These are phyloP conservation scores for Pezicula neosporulosa DNA, from an alignment of 2,329 filamentous ascomycete genomes.

Conservation along the genomic window DNA sequence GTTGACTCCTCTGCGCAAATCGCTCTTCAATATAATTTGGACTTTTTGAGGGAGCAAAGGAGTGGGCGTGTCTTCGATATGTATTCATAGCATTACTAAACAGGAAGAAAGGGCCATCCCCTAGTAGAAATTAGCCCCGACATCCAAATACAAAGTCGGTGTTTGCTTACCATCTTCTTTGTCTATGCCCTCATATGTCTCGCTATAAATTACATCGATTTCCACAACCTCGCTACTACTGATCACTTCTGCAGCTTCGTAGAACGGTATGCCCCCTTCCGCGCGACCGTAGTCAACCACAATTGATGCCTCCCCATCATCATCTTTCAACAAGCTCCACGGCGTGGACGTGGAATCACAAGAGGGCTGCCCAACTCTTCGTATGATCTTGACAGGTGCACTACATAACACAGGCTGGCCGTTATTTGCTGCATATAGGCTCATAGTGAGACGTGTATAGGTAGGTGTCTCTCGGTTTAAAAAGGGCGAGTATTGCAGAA, in stretches of 20 bases:
- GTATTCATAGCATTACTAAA: conserved; percentile 23
- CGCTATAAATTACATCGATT: conserved; percentile 19
- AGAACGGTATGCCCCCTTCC: conserved; percentile 17
- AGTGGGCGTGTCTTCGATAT: no score
- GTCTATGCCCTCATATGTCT: conserved; percentile 15
- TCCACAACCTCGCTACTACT: conserved; percentile 9
- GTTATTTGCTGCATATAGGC: no score
- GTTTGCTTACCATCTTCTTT: conserved; percentile 9
- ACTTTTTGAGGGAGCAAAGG: no score
- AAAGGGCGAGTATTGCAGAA: no score
- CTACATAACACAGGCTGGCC: neutral
- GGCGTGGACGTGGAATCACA: neutral
- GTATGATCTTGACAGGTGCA: neutral
- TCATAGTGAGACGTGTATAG: no score
- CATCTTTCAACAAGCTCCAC: neutral
- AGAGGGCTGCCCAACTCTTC: neutral
- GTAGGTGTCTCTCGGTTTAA: no score
- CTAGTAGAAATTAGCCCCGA: conserved; percentile 5
- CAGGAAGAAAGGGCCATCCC: conserved; percentile 20
- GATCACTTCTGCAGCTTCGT: conserved; percentile 9
- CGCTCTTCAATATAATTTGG: no score
- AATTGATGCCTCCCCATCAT: conserved; percentile 10
- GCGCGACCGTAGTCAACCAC: conserved; percentile 15
- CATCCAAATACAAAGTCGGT: neutral
- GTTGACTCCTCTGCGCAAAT: no score